Percentiles rank a stretch among this genome's conserved stretches.
Evolutionary conservation across 2,329 filamentous ascomycete species (phyloP).

Genomic region (Ceratocystis ficicola): DNA sequence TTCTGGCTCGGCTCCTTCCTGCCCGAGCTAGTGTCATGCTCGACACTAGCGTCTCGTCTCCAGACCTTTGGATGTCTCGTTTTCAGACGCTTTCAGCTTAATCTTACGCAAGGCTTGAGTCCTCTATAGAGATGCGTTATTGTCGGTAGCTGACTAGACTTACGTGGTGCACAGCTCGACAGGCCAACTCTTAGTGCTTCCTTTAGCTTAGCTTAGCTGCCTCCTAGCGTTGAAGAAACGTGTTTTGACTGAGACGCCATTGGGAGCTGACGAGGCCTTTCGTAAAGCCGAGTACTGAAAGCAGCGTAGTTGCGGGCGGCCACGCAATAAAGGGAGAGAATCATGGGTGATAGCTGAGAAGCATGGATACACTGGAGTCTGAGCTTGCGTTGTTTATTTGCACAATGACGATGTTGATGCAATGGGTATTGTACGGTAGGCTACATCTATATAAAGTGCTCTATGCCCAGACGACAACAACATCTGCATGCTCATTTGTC

Average conservation of each 20-base stretch:
- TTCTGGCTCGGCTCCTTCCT: too few relatives aligned
- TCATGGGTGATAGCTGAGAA: neutral
- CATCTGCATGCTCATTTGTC: too few relatives aligned
- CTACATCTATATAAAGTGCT: neutral
- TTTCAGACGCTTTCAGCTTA: neutral
- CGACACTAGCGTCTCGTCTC: neutral
- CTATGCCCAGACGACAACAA: neutral
- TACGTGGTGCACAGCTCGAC: neutral
- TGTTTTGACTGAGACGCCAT: neutral
- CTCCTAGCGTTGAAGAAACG: neutral
- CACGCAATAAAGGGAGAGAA: conserved; percentile 13
- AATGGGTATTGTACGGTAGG: neutral
- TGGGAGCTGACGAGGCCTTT: conserved; percentile 16
- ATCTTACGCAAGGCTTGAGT: neutral
- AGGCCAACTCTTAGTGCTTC: neutral
- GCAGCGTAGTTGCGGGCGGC: conserved; percentile 9
- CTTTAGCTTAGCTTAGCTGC: neutral
- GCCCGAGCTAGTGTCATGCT: too few relatives aligned
- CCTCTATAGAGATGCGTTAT: neutral
- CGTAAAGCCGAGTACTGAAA: conserved; percentile 14
- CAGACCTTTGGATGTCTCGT: neutral
- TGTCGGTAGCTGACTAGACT: neutral
- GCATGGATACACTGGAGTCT: neutral
- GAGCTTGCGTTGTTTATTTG: neutral
- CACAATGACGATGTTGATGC: neutral